Evolutionary conservation across 495 filamentous ascomycete genomes (phyloP).

Genomic region (Aeminium ludgeri): DNA sequence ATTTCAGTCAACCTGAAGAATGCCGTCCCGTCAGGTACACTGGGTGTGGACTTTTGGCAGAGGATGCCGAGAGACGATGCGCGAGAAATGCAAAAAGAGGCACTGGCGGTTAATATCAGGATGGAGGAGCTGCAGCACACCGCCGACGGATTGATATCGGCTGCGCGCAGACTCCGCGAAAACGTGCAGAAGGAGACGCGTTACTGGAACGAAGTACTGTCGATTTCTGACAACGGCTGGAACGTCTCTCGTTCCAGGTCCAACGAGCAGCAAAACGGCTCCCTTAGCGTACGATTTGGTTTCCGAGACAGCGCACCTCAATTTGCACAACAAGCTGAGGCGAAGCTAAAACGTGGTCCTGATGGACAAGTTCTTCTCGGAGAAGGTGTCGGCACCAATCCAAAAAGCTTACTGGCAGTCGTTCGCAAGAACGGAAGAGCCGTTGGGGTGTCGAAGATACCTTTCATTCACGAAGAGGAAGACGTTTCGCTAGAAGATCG

Average conservation of each 20-base stretch:
- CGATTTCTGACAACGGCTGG: constrained; percentile 72
- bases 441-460: constrained; percentile 37
- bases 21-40: constrained; percentile 50
- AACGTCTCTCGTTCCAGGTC: constrained; percentile 38
- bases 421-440: constrained; percentile 29
- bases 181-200: constrained; percentile 63
- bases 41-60: constrained; percentile 54
- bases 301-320: constrained; percentile 60
- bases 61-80: constrained; percentile 28
- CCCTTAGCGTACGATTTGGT: constrained; percentile 72
- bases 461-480: constrained; percentile 20
- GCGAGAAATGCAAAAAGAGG: constrained; percentile 37
- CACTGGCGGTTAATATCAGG: constrained; percentile 60
- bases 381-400: constrained; percentile 41
- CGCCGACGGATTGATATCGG: constrained; percentile 57
- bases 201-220: constrained; percentile 77
- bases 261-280: constrained; percentile 45
- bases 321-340: constrained; percentile 64
- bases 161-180: constrained; percentile 51
- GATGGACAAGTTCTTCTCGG: constrained; percentile 64
- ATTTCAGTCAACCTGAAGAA: constrained; percentile 54
- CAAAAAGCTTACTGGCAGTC: constrained; percentile 48
- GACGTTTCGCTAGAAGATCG: constrained; percentile 39
- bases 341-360: constrained; percentile 52
- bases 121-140: constrained; percentile 54